phyloP scores from a whole-genome alignment of 2,329 filamentous ascomycete species.

The Xylariomycetidae sp. region DNA sequence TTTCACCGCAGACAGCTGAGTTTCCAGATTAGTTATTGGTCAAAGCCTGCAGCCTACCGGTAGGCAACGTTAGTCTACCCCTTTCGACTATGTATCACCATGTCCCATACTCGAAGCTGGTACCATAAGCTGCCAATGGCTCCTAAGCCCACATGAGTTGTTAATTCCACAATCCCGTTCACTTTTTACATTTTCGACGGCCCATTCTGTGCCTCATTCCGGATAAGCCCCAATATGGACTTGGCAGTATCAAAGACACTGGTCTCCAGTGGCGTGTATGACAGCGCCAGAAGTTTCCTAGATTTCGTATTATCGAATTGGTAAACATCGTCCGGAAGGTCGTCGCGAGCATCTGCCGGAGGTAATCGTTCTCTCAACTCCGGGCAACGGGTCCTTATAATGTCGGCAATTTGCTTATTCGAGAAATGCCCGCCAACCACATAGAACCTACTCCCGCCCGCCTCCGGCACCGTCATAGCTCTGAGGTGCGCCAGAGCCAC shows the following conservation, averaged over 20 bases:
- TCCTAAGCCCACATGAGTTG: too few relatives aligned
- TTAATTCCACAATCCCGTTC: too few relatives aligned
- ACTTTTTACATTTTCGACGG: too few relatives aligned
- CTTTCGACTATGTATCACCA: too few relatives aligned
- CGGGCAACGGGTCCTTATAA: slow-evolving; percentile 52
- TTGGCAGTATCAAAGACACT: slow-evolving; percentile 55
- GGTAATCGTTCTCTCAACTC: slow-evolving; percentile 46
- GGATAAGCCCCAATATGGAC: slow-evolving; percentile 27
- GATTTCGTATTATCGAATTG: slow-evolving; percentile 52
- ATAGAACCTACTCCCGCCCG: slow-evolving; percentile 60
- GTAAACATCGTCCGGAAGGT: slow-evolving; percentile 45
- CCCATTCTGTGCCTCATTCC: neutral
- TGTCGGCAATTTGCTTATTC: slow-evolving; percentile 54
- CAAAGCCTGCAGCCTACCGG: too few relatives aligned
- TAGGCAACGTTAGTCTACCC: too few relatives aligned
- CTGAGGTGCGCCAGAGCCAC: slow-evolving; percentile 61
- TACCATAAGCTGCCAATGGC: too few relatives aligned
- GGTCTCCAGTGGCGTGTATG: slow-evolving; percentile 54
- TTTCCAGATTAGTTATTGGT: too few relatives aligned
- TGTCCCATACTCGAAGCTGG: too few relatives aligned
- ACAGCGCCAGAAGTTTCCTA: slow-evolving; percentile 52
- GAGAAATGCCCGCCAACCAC: slow-evolving; percentile 56
- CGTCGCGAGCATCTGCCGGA: slow-evolving; percentile 30
- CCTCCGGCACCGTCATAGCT: slow-evolving; percentile 51
- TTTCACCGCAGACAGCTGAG: too few relatives aligned